A percentile compares a stretch with the other conserved stretches of the same genome.
phyloP scores from a whole-genome alignment of 495 filamentous ascomycete species.

The Neurospora terricola region DNA sequence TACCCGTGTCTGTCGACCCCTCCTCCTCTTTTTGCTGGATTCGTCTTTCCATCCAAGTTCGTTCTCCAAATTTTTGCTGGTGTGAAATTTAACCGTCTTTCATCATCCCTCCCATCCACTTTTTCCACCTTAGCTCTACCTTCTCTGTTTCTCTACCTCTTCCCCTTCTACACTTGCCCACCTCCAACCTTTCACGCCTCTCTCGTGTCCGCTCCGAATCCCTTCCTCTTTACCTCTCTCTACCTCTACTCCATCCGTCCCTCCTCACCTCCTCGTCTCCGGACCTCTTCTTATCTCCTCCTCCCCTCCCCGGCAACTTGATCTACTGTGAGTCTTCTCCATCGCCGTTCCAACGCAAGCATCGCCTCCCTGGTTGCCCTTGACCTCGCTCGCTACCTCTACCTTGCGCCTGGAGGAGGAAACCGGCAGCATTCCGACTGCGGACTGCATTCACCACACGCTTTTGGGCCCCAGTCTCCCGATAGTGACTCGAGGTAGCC shows the following conservation, averaged over 20 bases:
- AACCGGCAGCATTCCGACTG: not conserved
- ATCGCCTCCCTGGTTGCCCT: not conserved
- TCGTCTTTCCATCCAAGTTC: not conserved
- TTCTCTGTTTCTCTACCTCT: slow-evolving; percentile 19
- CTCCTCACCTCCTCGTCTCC: slow-evolving; percentile 1
- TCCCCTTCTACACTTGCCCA: not conserved
- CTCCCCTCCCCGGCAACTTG: not conserved
- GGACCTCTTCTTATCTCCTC: not conserved
- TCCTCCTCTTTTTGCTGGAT: not conserved
- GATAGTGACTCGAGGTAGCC: not conserved
- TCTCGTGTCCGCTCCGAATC: not conserved
- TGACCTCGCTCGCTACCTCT: not conserved
- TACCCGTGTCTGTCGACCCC: not conserved
- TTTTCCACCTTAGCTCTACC: slow-evolving; percentile 5
- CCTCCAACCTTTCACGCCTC: slow-evolving; percentile 1
- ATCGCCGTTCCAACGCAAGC: not conserved
- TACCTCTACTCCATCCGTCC: not conserved
- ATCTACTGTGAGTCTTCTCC: not conserved
- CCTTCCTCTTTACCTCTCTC: slow-evolving; percentile 1
- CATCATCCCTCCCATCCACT: slow-evolving; percentile 7
- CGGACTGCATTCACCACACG: not conserved
- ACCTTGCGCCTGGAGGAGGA: not conserved
- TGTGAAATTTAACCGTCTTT: slow-evolving; percentile 4
- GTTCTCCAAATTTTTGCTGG: not conserved
- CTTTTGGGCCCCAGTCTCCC: not conserved